phyloP scores from a whole-genome alignment of 768 basidiomycete species.

The Kondoa subrosea region DNA sequence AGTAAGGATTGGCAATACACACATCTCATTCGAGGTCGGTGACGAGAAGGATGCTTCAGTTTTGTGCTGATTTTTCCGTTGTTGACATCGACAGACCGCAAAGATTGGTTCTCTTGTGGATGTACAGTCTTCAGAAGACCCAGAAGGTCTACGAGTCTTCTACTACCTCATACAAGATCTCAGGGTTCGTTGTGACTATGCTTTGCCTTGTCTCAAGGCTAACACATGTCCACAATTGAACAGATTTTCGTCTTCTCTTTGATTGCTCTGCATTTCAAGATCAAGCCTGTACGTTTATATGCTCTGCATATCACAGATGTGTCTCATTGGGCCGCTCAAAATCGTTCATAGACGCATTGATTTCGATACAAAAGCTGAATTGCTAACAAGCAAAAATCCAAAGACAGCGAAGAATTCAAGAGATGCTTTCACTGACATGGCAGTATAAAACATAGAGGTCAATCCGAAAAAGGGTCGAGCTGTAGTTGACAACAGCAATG shows the following conservation, averaged over 20 bases:
- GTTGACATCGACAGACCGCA: constrained; percentile 51
- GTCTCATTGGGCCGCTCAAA: no score
- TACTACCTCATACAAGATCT: constrained; percentile 98
- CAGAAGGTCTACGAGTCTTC: constrained; percentile 90
- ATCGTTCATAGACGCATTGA: background rate
- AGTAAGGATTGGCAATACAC: constrained; percentile 80
- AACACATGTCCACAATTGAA: background rate
- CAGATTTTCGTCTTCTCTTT: constrained; percentile 96
- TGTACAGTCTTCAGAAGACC: constrained; percentile 90
- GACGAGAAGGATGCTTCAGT: background rate
- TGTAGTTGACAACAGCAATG: no score
- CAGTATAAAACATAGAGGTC: no score
- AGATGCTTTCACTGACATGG: no score
- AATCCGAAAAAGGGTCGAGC: no score
- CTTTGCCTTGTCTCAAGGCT: constrained; percentile 2
- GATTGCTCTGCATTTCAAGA: constrained; percentile 98
- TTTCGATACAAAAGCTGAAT: no score
- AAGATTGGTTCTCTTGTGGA: constrained; percentile 96
- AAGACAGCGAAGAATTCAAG: no score
- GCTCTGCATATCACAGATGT: background rate
- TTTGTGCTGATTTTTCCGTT: background rate
- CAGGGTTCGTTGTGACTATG: constrained; percentile 49
- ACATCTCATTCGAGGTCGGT: constrained; percentile 86
- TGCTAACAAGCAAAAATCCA: no score
- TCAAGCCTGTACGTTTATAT: constrained; percentile 63